A percentile compares a stretch with the other conserved stretches of the same genome.
phyloP scores from a whole-genome alignment of 2,329 filamentous ascomycete genomes.

The Trichoderma endophyticum region DNA sequence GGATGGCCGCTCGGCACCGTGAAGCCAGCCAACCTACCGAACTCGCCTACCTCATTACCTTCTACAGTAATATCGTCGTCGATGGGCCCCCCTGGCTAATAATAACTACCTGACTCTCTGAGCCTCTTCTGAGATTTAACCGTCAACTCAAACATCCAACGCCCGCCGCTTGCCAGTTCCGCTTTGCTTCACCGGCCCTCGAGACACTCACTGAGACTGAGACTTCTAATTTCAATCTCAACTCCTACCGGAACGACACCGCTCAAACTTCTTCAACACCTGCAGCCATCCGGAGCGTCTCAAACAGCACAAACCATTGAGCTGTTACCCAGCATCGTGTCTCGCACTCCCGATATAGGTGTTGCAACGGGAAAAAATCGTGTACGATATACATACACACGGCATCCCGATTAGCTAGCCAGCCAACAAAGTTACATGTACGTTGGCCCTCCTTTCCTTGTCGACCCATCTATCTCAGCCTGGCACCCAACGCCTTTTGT shows the following conservation, averaged over 20 bases:
- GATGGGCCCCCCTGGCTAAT: neutral
- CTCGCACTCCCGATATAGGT: neutral
- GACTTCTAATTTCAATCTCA: neutral
- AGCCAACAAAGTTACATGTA: neutral
- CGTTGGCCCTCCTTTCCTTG: conserved; percentile 2
- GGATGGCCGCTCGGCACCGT: conserved; percentile 1
- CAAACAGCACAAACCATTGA: neutral
- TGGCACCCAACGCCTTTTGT: neutral
- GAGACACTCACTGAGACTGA: conserved; percentile 2
- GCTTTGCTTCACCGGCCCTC: neutral
- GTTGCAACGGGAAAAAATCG: neutral
- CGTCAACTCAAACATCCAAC: neutral
- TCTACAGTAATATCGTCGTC: neutral
- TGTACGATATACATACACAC: conserved; percentile 16
- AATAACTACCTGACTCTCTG: neutral
- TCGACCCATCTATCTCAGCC: neutral
- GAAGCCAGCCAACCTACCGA: neutral
- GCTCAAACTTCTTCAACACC: neutral
- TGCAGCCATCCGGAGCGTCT: neutral
- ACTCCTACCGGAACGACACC: neutral
- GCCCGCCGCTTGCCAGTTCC: neutral
- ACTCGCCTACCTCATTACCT: neutral
- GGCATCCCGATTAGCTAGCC: neutral
- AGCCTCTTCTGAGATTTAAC: conserved; percentile 1
- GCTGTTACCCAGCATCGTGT: neutral